Evolutionary conservation across 2,329 filamentous ascomycete genomes (phyloP).

Genomic region (Teratosphaeriaceae sp.): DNA sequence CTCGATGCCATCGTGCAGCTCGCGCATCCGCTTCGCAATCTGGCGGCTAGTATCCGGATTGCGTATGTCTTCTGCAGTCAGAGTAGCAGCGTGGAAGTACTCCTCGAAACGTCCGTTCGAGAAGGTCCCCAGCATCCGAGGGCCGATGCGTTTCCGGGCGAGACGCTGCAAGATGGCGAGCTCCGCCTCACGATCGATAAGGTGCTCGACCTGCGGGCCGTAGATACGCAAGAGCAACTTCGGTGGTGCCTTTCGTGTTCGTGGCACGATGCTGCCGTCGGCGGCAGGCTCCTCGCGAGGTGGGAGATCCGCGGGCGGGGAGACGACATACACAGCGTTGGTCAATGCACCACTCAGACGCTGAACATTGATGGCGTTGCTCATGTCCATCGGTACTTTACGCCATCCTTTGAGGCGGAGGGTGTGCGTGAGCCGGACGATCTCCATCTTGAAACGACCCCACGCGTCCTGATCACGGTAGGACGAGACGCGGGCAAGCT

Average conservation of each 20-base stretch:
- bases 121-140: constrained; percentile 84
- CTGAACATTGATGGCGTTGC: constrained; percentile 62
- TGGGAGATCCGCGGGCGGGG: constrained; percentile 62
- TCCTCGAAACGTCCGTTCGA: constrained; percentile 94
- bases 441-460: constrained; percentile 85
- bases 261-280: constrained; percentile 27
- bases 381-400: constrained; percentile 65
- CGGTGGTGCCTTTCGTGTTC: constrained; percentile 45
- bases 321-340: constrained; percentile 93
- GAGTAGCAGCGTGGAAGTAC: constrained; percentile 76
- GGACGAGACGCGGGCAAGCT: constrained; percentile 21
- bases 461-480: constrained; percentile 54
- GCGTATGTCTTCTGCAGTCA: constrained; percentile 70
- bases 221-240: constrained; percentile 90
- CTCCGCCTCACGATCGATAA: constrained; percentile 91
- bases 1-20: constrained; percentile 90
- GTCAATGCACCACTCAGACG: constrained; percentile 86
- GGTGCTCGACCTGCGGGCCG: constrained; percentile 87
- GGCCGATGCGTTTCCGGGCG: constrained; percentile 87
- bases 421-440: constrained; percentile 82
- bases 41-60: constrained; percentile 78
- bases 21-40: constrained; percentile 96
- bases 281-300: constrained; percentile 30
- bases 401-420: constrained; percentile 88
- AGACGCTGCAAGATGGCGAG: constrained; percentile 78